Conservation (phyloP, 2,329 filamentous ascomycete genomes). For the Zymoseptoria tritici region DNA sequence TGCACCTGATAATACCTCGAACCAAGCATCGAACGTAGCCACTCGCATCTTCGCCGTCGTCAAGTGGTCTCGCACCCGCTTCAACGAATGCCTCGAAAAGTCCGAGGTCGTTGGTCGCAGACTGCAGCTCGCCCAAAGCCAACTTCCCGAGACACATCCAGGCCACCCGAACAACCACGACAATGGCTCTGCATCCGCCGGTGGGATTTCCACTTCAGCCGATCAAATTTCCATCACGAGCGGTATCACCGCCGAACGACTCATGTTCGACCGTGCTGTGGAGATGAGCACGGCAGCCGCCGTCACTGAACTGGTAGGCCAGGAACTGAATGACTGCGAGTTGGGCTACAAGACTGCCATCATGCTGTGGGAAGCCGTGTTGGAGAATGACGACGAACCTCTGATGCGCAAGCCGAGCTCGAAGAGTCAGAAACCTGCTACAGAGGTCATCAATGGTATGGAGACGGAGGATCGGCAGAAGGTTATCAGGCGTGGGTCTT, state of each 20-base stretch:
- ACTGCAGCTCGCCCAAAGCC: conserved; percentile 75
- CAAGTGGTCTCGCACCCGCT: conserved; percentile 87
- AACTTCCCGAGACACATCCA: conserved; percentile 75
- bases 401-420: conserved; percentile 38
- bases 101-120: conserved; percentile 88
- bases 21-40: conserved; percentile 14
- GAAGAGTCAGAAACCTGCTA: conserved; percentile 41
- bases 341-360: conserved; percentile 90
- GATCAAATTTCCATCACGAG: conserved; percentile 79
- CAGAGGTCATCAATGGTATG: conserved; percentile 44
- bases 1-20: conserved; percentile 30
- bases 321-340: conserved; percentile 80
- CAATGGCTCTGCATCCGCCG: conserved; percentile 43
- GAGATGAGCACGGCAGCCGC: conserved; percentile 95
- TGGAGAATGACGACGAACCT: conserved; percentile 68
- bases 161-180: conserved; percentile 75
- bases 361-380: conserved; percentile 85
- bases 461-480: conserved; percentile 66
- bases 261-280: conserved; percentile 95
- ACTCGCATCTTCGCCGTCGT: conserved; percentile 81
- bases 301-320: conserved; percentile 90
- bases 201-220: conserved; percentile 55
- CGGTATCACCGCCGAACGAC: conserved; percentile 86
- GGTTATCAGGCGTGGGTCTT: conserved; percentile 64
- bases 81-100: conserved; percentile 96